A percentile compares a stretch with the other conserved stretches of the same genome.
phyloP scores from a whole-genome alignment of 2,329 filamentous ascomycete genomes.

The Arthrinium phaeospermum region DNA sequence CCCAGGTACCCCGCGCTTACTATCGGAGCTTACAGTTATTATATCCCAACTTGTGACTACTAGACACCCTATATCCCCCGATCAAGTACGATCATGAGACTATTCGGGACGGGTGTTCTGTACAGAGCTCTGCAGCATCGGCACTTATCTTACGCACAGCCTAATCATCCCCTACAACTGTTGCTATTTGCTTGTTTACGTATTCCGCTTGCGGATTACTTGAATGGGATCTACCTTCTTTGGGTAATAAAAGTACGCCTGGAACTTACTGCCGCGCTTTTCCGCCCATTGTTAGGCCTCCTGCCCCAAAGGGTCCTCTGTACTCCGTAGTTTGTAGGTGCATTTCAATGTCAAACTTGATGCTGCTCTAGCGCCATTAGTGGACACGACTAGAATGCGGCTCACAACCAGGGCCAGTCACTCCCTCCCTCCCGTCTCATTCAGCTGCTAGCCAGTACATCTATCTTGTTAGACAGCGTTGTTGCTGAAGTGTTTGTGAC shows the following conservation, averaged over 20 bases:
- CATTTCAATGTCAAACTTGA: neutral
- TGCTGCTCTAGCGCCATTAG: neutral
- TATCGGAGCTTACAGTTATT: neutral
- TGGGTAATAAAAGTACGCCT: neutral
- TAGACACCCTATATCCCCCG: neutral
- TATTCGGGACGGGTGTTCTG: neutral
- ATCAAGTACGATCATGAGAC: neutral
- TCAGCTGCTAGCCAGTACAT: neutral
- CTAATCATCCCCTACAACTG: neutral
- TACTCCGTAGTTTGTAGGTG: neutral
- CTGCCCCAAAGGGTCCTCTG: neutral
- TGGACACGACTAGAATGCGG: neutral
- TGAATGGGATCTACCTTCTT: neutral
- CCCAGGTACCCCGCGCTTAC: neutral
- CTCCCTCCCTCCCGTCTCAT: neutral
- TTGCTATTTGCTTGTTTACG: neutral
- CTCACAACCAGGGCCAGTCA: neutral
- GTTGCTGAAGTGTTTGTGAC: neutral
- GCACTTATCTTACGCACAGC: neutral
- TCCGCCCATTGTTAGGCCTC: neutral
- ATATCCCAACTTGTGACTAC: neutral
- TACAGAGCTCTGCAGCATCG: neutral
- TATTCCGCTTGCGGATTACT: neutral
- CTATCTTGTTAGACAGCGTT: neutral
- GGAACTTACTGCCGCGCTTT: neutral